phyloP scores from a whole-genome alignment of 83 land plant genomes.

The Larix sibirica region DNA sequence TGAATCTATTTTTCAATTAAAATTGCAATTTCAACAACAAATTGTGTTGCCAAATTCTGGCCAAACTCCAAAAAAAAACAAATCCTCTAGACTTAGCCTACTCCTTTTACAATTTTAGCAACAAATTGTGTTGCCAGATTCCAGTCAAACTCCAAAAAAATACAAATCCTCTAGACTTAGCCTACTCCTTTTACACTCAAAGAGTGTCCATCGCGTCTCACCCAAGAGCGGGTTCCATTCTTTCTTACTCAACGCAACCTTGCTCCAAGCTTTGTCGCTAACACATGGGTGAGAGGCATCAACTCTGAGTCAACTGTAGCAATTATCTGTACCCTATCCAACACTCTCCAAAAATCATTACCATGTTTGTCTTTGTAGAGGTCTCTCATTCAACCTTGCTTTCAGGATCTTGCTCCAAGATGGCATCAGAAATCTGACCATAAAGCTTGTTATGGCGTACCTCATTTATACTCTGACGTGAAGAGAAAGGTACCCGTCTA shows the following conservation, averaged over 20 bases:
- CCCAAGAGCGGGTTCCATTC: not conserved
- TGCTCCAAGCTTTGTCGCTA: not conserved
- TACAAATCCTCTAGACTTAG: too few species aligned
- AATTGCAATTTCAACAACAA: too few species aligned
- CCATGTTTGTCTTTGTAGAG: not conserved
- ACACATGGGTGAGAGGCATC: not conserved
- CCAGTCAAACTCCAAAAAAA: too few species aligned
- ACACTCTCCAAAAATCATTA: not conserved
- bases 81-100: too few species aligned
- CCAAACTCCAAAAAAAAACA: too few species aligned
- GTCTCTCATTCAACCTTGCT: not conserved
- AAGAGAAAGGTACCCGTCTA: not conserved
- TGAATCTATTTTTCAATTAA: too few species aligned
- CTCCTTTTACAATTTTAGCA: too few species aligned
- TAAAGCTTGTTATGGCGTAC: constrained; percentile 4
- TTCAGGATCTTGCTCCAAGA: not conserved
- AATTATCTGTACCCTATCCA: not conserved
- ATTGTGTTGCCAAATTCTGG: too few species aligned
- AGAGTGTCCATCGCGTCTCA: too few species aligned
- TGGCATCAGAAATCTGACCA: not conserved
- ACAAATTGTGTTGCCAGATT: too few species aligned
- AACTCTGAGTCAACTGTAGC: not conserved
- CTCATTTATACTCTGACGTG: not conserved
- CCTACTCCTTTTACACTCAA: too few species aligned
- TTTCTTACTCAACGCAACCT: not conserved